A percentile compares a stretch with the other conserved stretches of the same genome.
These are phyloP conservation scores for Sonneratia alba DNA, from an alignment of 345 rosid species.

Conservation along the genomic window DNA sequence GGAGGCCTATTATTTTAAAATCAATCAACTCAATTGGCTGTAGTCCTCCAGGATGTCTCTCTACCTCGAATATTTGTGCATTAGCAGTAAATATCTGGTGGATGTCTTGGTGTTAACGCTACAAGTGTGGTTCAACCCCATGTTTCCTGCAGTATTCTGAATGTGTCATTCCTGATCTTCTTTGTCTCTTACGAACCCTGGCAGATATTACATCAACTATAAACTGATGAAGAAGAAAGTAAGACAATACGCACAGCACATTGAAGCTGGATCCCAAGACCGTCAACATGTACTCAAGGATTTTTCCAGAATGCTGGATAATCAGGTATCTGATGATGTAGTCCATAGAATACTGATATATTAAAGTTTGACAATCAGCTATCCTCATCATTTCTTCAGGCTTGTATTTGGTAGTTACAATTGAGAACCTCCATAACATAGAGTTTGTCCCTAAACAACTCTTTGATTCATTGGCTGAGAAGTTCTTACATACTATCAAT, in stretches of 20 bases:
- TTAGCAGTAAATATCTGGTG: neutral
- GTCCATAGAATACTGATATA: neutral
- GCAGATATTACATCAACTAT: slow-evolving; percentile 88
- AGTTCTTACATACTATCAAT: neutral
- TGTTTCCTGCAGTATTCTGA: neutral
- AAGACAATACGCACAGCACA: slow-evolving; percentile 70
- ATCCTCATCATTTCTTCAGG: neutral
- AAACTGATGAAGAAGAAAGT: slow-evolving; percentile 95
- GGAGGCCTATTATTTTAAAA: neutral
- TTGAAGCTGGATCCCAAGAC: slow-evolving; percentile 60
- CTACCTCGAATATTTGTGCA: neutral
- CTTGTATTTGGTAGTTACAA: neutral
- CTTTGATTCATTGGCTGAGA: neutral
- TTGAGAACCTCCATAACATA: neutral
- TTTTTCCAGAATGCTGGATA: slow-evolving; percentile 93
- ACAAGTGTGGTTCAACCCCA: neutral
- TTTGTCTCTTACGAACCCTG: slow-evolving; percentile 10
- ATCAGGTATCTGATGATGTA: slow-evolving; percentile 39
- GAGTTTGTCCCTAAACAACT: neutral
- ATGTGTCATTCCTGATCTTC: neutral
- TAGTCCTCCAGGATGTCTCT: neutral
- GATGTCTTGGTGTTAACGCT: neutral
- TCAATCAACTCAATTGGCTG: neutral
- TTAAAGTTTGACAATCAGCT: neutral
- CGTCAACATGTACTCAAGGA: slow-evolving; percentile 87